A percentile compares a stretch with the other conserved stretches of the same genome.
phyloP scores from a whole-genome alignment of 2,329 filamentous ascomycete genomes.

The Aplosporella prunicola region DNA sequence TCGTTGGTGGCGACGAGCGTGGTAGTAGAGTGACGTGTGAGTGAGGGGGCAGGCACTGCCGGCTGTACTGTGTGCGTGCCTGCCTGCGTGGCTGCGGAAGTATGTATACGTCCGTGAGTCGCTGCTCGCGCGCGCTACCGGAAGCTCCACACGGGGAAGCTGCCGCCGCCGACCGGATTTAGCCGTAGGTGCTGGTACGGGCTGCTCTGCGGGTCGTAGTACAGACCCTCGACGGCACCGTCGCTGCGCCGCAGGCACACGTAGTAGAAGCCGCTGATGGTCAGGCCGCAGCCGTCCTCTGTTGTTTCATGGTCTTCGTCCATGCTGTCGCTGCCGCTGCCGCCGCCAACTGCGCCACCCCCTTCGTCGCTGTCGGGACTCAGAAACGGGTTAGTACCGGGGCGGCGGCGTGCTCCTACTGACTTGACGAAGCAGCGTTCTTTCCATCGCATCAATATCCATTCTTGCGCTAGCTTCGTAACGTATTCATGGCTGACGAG shows the following conservation, averaged over 20 bases:
- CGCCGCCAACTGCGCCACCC: too few relatives aligned
- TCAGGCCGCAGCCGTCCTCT: constrained; percentile 34
- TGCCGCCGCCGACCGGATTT: constrained; percentile 26
- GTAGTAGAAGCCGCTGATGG: constrained; percentile 48
- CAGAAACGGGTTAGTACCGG: too few relatives aligned
- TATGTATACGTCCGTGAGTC: too few relatives aligned
- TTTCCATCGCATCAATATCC: constrained; percentile 50
- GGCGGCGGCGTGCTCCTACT: background rate
- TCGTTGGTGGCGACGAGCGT: too few relatives aligned
- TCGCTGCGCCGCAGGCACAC: constrained; percentile 38
- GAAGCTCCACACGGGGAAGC: constrained; percentile 32
- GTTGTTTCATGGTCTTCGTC: constrained; percentile 12
- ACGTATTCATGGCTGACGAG: constrained; percentile 34
- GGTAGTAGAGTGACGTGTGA: too few relatives aligned
- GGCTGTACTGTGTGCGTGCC: too few relatives aligned
- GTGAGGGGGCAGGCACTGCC: too few relatives aligned
- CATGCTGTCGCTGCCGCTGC: background rate
- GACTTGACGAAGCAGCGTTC: constrained; percentile 40
- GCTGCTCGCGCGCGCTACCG: constrained; percentile 20
- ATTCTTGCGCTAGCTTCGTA: constrained; percentile 34
- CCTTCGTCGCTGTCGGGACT: too few relatives aligned
- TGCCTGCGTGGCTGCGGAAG: too few relatives aligned
- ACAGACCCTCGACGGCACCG: constrained; percentile 42
- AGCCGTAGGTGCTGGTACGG: constrained; percentile 45
- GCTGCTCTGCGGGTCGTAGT: constrained; percentile 46